Conservation (phyloP, 176 grass and related monocot species). For the Phyllostachys edulis region DNA sequence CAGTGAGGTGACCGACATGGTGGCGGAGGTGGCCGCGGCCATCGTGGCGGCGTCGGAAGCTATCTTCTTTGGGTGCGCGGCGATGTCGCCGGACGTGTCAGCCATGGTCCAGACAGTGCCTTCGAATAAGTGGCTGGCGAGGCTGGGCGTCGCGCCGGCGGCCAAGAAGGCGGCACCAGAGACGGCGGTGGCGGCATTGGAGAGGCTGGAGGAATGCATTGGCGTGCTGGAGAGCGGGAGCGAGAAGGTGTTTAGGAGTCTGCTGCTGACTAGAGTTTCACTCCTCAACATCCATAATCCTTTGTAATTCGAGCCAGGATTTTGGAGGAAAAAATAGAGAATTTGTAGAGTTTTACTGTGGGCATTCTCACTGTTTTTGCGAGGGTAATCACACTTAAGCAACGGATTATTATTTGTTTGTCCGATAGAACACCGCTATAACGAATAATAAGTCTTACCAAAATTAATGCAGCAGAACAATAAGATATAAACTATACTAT, state of each 20-base stretch:
- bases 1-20: neutral
- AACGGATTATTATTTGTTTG: no score
- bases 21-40: constrained; percentile 34
- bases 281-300: constrained; percentile 19
- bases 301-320: neutral
- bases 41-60: constrained; percentile 27
- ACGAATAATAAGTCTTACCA: no score
- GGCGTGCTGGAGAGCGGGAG: neutral
- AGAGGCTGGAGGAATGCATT: constrained; percentile 11
- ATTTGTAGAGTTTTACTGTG: neutral
- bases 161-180: constrained; percentile 8
- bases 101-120: neutral
- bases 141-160: neutral
- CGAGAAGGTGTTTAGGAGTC: constrained; percentile 8
- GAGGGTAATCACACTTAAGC: no score
- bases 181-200: constrained; percentile 13
- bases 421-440: no score
- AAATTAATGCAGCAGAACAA: no score
- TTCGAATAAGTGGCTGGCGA: constrained; percentile 24
- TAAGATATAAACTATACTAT: no score
- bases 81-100: constrained; percentile 13
- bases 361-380: no score
- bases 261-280: constrained; percentile 19
- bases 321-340: neutral
- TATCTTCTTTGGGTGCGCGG: constrained; percentile 34